Conservation (phyloP, 148 eudicot genomes). For the Chenopodium album region DNA sequence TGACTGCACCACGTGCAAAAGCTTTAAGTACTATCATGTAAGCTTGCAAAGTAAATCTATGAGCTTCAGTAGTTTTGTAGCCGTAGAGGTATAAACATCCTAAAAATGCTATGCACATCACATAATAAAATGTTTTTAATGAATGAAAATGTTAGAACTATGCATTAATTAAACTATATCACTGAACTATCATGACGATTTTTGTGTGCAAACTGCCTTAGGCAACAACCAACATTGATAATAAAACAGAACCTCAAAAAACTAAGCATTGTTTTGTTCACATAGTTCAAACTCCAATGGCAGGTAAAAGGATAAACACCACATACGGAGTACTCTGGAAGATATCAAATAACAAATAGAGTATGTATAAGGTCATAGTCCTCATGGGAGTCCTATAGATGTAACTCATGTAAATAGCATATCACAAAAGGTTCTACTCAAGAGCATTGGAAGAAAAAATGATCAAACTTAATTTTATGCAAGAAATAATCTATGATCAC, state of each 20-base stretch:
- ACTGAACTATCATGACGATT: not conserved
- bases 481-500: not conserved
- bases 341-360: not conserved
- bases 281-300: not conserved
- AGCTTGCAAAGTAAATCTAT: not conserved
- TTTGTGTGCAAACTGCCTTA: not conserved
- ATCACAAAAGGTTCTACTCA: not conserved
- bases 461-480: not conserved
- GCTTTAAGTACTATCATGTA: not conserved
- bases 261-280: not conserved
- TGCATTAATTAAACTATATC: not conserved
- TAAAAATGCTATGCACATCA: too few species aligned
- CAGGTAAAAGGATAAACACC: not conserved
- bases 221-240: not conserved
- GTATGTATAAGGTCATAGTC: too few species aligned
- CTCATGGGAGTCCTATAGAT: too few species aligned
- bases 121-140: not conserved
- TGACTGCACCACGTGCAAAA: not conserved
- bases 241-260: not conserved
- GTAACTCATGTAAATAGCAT: too few species aligned
- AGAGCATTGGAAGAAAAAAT: not conserved
- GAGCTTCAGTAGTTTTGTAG: not conserved
- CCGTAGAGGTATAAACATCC: not conserved
- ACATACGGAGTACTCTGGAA: not conserved
- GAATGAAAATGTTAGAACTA: not conserved